A percentile compares a stretch with the other conserved stretches of the same genome.
Evolutionary conservation across 2,329 filamentous ascomycete species (phyloP).

Genomic region (Phoma sp.): DNA sequence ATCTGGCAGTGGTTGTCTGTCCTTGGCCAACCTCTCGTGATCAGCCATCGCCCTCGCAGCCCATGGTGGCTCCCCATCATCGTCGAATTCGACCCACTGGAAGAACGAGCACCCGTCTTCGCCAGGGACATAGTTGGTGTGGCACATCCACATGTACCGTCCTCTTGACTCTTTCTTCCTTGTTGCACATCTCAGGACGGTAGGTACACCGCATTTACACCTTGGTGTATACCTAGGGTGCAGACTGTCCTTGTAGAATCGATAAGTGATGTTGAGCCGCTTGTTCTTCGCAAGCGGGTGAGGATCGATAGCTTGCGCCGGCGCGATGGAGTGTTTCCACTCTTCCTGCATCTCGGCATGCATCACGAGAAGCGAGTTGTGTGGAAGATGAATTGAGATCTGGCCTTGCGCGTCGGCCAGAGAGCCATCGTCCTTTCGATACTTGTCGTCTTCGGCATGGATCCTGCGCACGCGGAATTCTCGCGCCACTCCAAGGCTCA

Average conservation of each 20-base stretch:
- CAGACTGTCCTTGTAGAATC: slow-evolving; percentile 78
- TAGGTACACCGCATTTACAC: slow-evolving; percentile 76
- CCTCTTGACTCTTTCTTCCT: slow-evolving; percentile 77
- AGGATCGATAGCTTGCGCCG: slow-evolving; percentile 77
- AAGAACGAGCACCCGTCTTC: slow-evolving; percentile 55
- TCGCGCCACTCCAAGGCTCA: slow-evolving; percentile 89
- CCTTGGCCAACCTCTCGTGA: background rate
- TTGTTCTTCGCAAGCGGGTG: slow-evolving; percentile 82
- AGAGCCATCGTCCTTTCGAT: slow-evolving; percentile 46
- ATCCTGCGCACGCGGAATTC: slow-evolving; percentile 88
- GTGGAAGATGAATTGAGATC: slow-evolving; percentile 90
- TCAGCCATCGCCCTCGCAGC: slow-evolving; percentile 6
- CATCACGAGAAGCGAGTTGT: slow-evolving; percentile 94
- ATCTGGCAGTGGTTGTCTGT: background rate
- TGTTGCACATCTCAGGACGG: slow-evolving; percentile 78
- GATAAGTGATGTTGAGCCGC: slow-evolving; percentile 93
- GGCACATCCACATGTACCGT: slow-evolving; percentile 93
- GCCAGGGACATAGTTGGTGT: slow-evolving; percentile 73
- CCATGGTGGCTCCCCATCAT: slow-evolving; percentile 82
- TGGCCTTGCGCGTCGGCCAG: slow-evolving; percentile 75
- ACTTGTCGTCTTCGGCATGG: slow-evolving; percentile 63
- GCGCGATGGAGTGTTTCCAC: slow-evolving; percentile 89
- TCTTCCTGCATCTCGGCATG: slow-evolving; percentile 97
- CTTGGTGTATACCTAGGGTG: slow-evolving; percentile 79
- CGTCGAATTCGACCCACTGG: slow-evolving; percentile 50